These are phyloP conservation scores for Papiliotrema flavescens DNA, from an alignment of 1,284 basidiomycete genomes.

Conservation along the genomic window DNA sequence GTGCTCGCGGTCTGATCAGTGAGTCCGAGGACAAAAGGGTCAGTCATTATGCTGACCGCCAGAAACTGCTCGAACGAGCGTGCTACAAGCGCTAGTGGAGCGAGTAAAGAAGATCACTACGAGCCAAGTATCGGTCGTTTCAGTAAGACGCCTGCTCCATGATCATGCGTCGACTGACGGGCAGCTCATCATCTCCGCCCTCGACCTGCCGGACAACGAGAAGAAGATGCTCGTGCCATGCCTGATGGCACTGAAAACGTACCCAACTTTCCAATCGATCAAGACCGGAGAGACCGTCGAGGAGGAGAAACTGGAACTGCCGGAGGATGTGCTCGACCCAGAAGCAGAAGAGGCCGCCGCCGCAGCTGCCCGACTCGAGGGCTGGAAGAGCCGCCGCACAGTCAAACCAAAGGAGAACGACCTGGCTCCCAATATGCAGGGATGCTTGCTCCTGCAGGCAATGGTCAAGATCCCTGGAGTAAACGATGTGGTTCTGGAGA, in stretches of 20 bases:
- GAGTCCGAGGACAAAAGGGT: constrained; percentile 42
- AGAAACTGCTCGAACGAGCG: constrained; percentile 61
- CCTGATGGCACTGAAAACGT: constrained; percentile 60
- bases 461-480: constrained; percentile 67
- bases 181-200: constrained; percentile 61
- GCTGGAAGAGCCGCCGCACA: constrained; percentile 44
- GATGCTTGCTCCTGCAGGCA: constrained; percentile 77
- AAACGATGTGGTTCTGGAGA: constrained; percentile 63
- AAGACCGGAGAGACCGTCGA: constrained; percentile 26
- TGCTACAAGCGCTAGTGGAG: constrained; percentile 69
- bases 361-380: constrained; percentile 29
- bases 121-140: constrained; percentile 33
- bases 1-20: constrained; percentile 54
- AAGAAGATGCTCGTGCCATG: constrained; percentile 59
- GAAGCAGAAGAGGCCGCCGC: constrained; percentile 40
- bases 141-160: constrained; percentile 38
- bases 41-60: constrained; percentile 6
- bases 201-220: constrained; percentile 58
- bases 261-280: constrained; percentile 47
- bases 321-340: constrained; percentile 23
- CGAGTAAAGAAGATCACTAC: constrained; percentile 56
- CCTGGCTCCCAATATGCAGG: constrained; percentile 71
- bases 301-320: constrained; percentile 20
- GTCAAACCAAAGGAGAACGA: constrained; percentile 38
- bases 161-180: constrained; percentile 37